A percentile compares a stretch with the other conserved stretches of the same genome.
Conservation (phyloP, 2,329 filamentous ascomycete species). For the Sporothrix globosa region DNA sequence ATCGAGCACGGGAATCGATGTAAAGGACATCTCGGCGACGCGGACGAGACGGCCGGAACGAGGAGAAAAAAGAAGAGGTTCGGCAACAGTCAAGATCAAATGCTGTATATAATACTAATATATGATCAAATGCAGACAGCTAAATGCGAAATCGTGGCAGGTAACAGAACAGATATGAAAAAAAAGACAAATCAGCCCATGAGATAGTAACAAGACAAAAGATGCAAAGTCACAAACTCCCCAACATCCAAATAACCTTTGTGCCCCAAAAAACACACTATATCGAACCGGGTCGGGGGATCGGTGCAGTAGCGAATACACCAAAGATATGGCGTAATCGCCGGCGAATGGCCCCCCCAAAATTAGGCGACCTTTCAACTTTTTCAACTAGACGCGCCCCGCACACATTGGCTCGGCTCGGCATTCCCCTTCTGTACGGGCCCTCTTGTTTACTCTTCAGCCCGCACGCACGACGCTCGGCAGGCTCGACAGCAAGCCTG, state of each 20-base stretch:
- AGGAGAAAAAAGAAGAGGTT: neutral
- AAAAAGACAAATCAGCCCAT: neutral
- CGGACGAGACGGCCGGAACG: neutral
- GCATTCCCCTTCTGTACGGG: constrained; percentile 20
- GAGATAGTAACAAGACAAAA: neutral
- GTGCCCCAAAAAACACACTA: constrained; percentile 17
- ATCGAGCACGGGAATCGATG: constrained; percentile 75
- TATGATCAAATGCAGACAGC: constrained; percentile 2
- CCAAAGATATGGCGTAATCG: constrained; percentile 29
- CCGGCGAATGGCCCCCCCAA: neutral
- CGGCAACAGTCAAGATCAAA: neutral
- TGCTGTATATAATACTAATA: constrained; percentile 12
- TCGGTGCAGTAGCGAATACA: neutral
- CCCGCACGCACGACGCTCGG: constrained; percentile 30
- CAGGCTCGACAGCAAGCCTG: constrained; percentile 59
- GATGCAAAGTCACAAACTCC: constrained; percentile 4
- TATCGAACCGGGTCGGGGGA: neutral
- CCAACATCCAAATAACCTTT: constrained; percentile 15
- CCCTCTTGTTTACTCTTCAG: neutral
- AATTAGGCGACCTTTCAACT: constrained; percentile 7
- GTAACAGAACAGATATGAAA: constrained; percentile 10
- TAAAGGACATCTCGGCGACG: constrained; percentile 64
- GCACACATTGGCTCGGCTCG: constrained; percentile 20
- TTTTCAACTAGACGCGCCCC: constrained; percentile 4
- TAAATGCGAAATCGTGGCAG: neutral